Evolutionary conservation across 2,329 filamentous ascomycete genomes (phyloP), one percentile per base, ranked within the genome.

Genomic region (Aspergillus sojae): DNA sequence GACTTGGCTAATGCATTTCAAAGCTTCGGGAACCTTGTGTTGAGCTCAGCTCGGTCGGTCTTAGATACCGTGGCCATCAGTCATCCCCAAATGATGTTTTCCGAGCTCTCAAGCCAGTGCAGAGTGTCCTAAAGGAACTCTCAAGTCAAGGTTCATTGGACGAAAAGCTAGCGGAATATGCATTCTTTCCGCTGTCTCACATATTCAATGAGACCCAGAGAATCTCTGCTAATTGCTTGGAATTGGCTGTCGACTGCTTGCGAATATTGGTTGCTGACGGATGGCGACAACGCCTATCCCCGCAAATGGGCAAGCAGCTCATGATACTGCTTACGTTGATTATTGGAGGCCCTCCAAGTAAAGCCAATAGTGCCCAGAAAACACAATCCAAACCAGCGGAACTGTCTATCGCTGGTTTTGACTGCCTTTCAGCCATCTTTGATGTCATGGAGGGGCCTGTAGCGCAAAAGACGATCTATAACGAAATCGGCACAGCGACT

Each of bases 151-250:
- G 77, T 66, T 70, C 74, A 1, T 75, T 98, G 21, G 92, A 97
- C 75, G 85, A 89, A 58, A 94, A 93, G 75, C 81, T 98, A 21
- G 93, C 94, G 16, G 94, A 97, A 80, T 99, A 98, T 82, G 86
- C 91, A 72, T 98, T 98, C 82, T 97, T 97, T 66, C 95, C 95
- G 0, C 82, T 99, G 0, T 93, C 92, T 0, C 91, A 95, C 70
- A 88, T 98, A 45, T 89, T 99, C 71, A 89, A 92, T 63, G 86
- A 89, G 66, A 90, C 92, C 68, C 87, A 91, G 66, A 83, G 85
- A 55, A 87, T 94, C 60, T 89, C 94, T 0, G 85, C 91, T 54
- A 85, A 86, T 58, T 79, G 77, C 46, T 80, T 95, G 9, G 95
- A 99, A 75, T 79, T 91, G 50, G 89, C 90, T 34, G 83, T 97